Base-by-base conservation (phyloP, 2,329 filamentous ascomycete genomes). In the Sarocladium kiliense region DNA sequence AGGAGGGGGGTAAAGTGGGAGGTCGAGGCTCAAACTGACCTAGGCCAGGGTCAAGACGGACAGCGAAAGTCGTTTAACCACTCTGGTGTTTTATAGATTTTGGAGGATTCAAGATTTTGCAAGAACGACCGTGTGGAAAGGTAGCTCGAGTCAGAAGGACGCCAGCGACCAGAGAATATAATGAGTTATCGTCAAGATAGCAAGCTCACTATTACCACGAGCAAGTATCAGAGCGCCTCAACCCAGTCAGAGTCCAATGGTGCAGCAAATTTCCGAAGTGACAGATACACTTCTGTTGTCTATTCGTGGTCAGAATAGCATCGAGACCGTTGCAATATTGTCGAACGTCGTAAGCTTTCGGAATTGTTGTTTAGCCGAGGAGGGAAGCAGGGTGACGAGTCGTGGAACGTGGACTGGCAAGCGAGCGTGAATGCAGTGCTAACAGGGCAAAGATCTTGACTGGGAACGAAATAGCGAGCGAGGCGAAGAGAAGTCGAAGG, bases 91-190 rank as follows among this genome's bases (percentile, higher is more conserved):
- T 41, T 53, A 3, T 14, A 10, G 19, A 39, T 30, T 41, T 41
- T 39, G 9, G 36, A 39, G 7, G n/a, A n/a, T 39, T 39, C 9
- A 39, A 44, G 23, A 18, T 21, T 44, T 25, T 27, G 57, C 65
- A 70, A 67, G 65, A 70, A 69, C 66, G 66, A 67, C 68, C 67
- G 68, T 71, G 53, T 34, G 32, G n/a, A 25, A 41, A 21, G 30
- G 14, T 26, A 23, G 16, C 26, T 32, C 21, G 10, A 9, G 5
- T 18, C 27, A 55, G 71, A 72, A 77, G 79, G 79, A 79, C 78
- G 80, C 80, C 79, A 77, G 80, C 79, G 79, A 74, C 80, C 79
- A 67, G 62, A 64, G 64, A 67, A 66, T 64, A 69, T 63, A 53
- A 73, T 66, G 70, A 74, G 65, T 70, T 68, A 65, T 68, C 64